Evolutionary conservation across 345 rosid species (phyloP).

Genomic region (Citrus reticulata): DNA sequence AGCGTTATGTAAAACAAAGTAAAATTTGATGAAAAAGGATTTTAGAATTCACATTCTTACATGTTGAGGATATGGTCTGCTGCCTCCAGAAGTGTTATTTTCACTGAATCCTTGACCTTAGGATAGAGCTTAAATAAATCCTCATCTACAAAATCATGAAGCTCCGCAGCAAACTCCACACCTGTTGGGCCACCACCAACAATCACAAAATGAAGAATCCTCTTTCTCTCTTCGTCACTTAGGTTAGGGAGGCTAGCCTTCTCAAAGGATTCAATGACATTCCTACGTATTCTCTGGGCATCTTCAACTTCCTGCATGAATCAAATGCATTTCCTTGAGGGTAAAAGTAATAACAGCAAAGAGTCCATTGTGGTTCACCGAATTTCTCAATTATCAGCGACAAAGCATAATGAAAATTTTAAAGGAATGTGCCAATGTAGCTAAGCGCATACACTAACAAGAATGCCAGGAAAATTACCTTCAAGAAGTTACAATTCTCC

Average conservation of each 20-base stretch:
- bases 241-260: constrained; percentile 84
- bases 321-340: constrained; percentile 5
- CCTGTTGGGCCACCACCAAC: constrained; percentile 99
- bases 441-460: background rate
- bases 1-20: background rate
- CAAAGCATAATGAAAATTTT: too few species aligned
- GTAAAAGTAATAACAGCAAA: background rate
- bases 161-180: constrained; percentile 98
- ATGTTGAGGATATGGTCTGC: constrained; percentile 92
- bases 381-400: background rate
- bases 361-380: background rate
- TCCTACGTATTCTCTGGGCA: constrained; percentile 84
- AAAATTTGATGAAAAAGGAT: background rate
- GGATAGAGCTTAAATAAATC: constrained; percentile 88
- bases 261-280: constrained; percentile 83
- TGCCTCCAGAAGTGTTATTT: constrained; percentile 90
- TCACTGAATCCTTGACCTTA: constrained; percentile 47
- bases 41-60: constrained; percentile 32
- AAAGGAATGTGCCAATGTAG: too few species aligned
- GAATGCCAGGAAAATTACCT: constrained; percentile 39
- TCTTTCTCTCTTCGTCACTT: constrained; percentile 82
- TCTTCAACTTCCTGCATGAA: constrained; percentile 88
- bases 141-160: constrained; percentile 85
- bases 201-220: constrained; percentile 89
- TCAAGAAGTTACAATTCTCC: constrained; percentile 87